These are phyloP conservation scores for Boehmeria nivea DNA, from an alignment of 306 rosid genomes.

Conservation along the genomic window DNA sequence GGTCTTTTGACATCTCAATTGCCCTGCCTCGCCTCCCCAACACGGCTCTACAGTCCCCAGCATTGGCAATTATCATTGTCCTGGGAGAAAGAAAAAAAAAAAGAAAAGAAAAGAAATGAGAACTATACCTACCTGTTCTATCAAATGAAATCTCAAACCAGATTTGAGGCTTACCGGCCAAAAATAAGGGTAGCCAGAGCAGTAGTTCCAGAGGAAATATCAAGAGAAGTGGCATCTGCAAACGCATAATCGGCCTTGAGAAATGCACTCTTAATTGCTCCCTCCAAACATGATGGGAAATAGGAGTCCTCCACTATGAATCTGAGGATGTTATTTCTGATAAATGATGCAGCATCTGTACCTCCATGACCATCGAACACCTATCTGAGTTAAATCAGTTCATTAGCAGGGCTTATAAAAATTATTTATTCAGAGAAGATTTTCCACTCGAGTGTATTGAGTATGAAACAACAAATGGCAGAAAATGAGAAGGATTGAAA, in stretches of 20 bases:
- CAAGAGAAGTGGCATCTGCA: slow-evolving; percentile 67
- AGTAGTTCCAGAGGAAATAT: slow-evolving; percentile 84
- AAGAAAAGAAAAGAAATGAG: too few species aligned
- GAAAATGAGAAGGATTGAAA: too few species aligned
- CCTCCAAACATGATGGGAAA: slow-evolving; percentile 50
- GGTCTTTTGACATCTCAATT: slow-evolving; percentile 74
- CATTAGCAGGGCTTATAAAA: background rate
- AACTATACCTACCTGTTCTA: too few species aligned
- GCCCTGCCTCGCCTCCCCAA: slow-evolving; percentile 80
- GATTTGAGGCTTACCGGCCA: slow-evolving; percentile 45
- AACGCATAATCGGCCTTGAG: slow-evolving; percentile 72
- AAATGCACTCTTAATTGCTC: slow-evolving; percentile 65
- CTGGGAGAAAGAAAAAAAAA: slow-evolving; percentile 23
- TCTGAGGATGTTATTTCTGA: slow-evolving; percentile 61
- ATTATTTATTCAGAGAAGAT: background rate
- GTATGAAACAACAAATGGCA: background rate
- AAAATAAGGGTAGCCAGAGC: slow-evolving; percentile 60
- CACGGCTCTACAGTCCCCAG: slow-evolving; percentile 79
- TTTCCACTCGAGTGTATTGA: background rate
- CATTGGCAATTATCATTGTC: slow-evolving; percentile 67
- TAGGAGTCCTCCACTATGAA: slow-evolving; percentile 64
- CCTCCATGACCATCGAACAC: slow-evolving; percentile 94
- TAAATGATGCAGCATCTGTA: slow-evolving; percentile 62
- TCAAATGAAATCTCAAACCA: too few species aligned
- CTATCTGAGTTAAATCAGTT: slow-evolving; percentile 28